A percentile compares a stretch with the other conserved stretches of the same genome.
These are phyloP conservation scores for Kondoa malvinella DNA, from an alignment of 768 basidiomycete genomes.

Conservation along the genomic window DNA sequence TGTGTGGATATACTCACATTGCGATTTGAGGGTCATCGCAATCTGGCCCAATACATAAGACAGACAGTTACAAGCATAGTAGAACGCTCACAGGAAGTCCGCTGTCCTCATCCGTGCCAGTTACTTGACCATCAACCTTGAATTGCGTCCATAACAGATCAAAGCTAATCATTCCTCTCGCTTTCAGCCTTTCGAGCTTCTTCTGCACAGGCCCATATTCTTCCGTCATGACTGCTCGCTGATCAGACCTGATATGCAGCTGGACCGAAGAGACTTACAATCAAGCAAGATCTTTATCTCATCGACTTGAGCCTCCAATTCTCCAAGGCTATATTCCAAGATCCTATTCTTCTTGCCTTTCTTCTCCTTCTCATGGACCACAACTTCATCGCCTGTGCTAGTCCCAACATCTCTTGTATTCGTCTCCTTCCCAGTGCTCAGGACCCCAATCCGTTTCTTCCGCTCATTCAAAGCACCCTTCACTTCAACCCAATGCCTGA, in stretches of 20 bases:
- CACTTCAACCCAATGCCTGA: not conserved
- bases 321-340: not conserved
- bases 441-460: not conserved
- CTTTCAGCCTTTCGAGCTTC: not conserved
- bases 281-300: not conserved
- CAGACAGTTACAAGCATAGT: not conserved
- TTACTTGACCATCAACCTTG: not conserved
- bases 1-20: not conserved
- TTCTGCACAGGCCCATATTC: not conserved
- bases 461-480: not conserved
- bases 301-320: slow-evolving; percentile 1
- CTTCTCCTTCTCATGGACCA: not conserved
- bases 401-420: not conserved
- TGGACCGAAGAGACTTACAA: not conserved
- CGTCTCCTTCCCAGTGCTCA: not conserved
- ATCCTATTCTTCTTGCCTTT: not conserved
- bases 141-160: slow-evolving; percentile 9
- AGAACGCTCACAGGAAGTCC: not conserved
- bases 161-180: not conserved
- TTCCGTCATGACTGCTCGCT: not conserved
- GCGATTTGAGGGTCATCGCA: not conserved
- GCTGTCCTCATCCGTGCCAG: not conserved
- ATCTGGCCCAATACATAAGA: not conserved
- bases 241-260: not conserved
- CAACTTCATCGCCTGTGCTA: not conserved